A percentile compares a stretch with the other conserved stretches of the same genome.
These are phyloP conservation scores for Kalmanozyma brasiliensis DNA, from an alignment of 1,284 basidiomycete species.

Conservation along the genomic window DNA sequence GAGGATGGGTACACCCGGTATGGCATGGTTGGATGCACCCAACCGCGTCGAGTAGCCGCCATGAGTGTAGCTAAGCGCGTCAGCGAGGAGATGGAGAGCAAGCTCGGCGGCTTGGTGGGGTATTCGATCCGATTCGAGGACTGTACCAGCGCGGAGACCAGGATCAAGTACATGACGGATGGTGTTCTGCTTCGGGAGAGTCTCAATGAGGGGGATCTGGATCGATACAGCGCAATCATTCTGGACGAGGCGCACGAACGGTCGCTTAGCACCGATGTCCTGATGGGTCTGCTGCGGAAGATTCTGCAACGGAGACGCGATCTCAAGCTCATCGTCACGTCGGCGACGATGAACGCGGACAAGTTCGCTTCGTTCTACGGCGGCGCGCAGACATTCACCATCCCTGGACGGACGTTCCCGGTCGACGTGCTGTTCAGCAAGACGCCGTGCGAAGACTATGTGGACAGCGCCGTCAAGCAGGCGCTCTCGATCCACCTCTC, in stretches of 20 bases:
- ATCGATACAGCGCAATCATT: constrained; percentile 93
- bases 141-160: constrained; percentile 88
- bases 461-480: constrained; percentile 97
- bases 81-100: constrained; percentile 85
- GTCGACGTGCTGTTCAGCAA: constrained; percentile 96
- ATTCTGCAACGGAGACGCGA: constrained; percentile 90
- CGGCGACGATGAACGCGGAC: constrained; percentile 98
- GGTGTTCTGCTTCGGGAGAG: constrained; percentile 95
- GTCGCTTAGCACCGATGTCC: constrained; percentile 91
- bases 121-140: constrained; percentile 99
- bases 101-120: constrained; percentile 87
- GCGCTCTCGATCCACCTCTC: constrained; percentile 95
- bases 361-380: constrained; percentile 96
- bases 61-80: constrained; percentile 99
- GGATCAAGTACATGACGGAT: constrained; percentile 96
- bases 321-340: constrained; percentile 95
- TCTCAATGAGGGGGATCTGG: constrained; percentile 92
- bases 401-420: constrained; percentile 97
- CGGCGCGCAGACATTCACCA: constrained; percentile 92
- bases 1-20: constrained; percentile 92
- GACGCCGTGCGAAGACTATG: constrained; percentile 98
- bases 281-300: constrained; percentile 94
- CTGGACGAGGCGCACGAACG: constrained; percentile 97
- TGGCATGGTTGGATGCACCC: constrained; percentile 93
- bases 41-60: constrained; percentile 94